phyloP scores from a whole-genome alignment of 2,329 filamentous ascomycete genomes.

The Mollisia scopiformis region DNA sequence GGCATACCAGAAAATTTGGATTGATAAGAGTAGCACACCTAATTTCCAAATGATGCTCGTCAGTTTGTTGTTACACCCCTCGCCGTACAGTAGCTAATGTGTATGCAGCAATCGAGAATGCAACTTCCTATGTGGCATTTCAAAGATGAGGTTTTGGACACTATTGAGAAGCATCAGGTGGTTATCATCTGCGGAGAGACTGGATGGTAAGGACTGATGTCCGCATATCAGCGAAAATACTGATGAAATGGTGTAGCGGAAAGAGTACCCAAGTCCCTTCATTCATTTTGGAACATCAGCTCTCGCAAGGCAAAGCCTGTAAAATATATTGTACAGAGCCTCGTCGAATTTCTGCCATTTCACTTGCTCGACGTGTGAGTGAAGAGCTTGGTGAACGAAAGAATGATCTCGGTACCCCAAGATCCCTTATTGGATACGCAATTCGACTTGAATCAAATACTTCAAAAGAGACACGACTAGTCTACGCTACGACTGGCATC shows the following conservation, averaged over 20 bases:
- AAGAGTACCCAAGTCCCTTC: slow-evolving; percentile 98
- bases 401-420: slow-evolving; percentile 77
- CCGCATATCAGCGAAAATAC: no score
- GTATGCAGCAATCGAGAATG: slow-evolving; percentile 59
- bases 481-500: slow-evolving; percentile 90
- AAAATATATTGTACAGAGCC: slow-evolving; percentile 97
- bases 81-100: slow-evolving; percentile 33
- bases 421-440: slow-evolving; percentile 91
- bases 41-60: slow-evolving; percentile 81
- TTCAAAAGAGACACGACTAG: slow-evolving; percentile 77
- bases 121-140: slow-evolving; percentile 91
- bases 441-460: slow-evolving; percentile 91
- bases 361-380: slow-evolving; percentile 87
- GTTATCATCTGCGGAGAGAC: slow-evolving; percentile 97
- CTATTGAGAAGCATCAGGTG: slow-evolving; percentile 80
- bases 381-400: slow-evolving; percentile 89
- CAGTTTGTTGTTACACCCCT: slow-evolving; percentile 30
- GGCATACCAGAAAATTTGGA: slow-evolving; percentile 61
- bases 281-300: slow-evolving; percentile 87
- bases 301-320: slow-evolving; percentile 77
- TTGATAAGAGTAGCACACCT: slow-evolving; percentile 55
- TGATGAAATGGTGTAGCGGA: slow-evolving; percentile 52
- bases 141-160: slow-evolving; percentile 73
- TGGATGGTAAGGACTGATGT: slow-evolving; percentile 70
- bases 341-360: slow-evolving; percentile 93